phyloP scores from a whole-genome alignment of 2,329 filamentous ascomycete species.

The Talaromyces piceae region DNA sequence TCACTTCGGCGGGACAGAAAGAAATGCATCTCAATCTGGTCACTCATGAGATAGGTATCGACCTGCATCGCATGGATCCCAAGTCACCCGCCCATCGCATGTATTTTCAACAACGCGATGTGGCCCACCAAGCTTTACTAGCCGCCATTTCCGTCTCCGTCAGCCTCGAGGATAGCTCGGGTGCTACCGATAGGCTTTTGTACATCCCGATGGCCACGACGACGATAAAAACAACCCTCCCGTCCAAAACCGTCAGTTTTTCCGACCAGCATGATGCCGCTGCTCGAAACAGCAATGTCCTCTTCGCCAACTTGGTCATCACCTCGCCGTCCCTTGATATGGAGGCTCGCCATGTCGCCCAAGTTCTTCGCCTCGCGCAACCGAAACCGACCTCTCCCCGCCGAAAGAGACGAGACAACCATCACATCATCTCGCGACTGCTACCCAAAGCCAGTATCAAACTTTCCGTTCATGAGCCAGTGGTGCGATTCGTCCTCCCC shows the following conservation, averaged over 20 bases:
- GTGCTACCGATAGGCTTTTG: conserved; percentile 74
- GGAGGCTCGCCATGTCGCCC: conserved; percentile 81
- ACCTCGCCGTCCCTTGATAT: conserved; percentile 93
- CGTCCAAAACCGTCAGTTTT: conserved; percentile 85
- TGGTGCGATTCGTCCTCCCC: conserved; percentile 80
- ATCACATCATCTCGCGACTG: conserved; percentile 76
- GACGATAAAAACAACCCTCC: conserved; percentile 85
- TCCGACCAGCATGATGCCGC: conserved; percentile 61
- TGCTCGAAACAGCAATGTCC: conserved; percentile 88
- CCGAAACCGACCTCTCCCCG: conserved; percentile 40
- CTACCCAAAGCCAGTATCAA: conserved; percentile 92
- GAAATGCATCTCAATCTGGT: conserved; percentile 77
- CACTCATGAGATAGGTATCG: conserved; percentile 93
- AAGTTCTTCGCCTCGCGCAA: conserved; percentile 70
- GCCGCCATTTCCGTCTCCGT: conserved; percentile 89
- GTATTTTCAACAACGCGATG: conserved; percentile 90
- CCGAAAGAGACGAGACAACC: conserved; percentile 39
- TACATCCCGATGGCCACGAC: conserved; percentile 98
- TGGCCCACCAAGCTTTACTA: conserved; percentile 88
- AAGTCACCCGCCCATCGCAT: conserved; percentile 93
- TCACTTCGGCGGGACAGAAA: conserved; percentile 58
- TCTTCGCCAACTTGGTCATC: conserved; percentile 92
- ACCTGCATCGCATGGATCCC: conserved; percentile 82
- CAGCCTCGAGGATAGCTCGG: conserved; percentile 82
- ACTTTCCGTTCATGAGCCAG: conserved; percentile 92